These are phyloP conservation scores for Nitzschia palea DNA, from an alignment of 108 stramenopile genomes.

Conservation along the genomic window DNA sequence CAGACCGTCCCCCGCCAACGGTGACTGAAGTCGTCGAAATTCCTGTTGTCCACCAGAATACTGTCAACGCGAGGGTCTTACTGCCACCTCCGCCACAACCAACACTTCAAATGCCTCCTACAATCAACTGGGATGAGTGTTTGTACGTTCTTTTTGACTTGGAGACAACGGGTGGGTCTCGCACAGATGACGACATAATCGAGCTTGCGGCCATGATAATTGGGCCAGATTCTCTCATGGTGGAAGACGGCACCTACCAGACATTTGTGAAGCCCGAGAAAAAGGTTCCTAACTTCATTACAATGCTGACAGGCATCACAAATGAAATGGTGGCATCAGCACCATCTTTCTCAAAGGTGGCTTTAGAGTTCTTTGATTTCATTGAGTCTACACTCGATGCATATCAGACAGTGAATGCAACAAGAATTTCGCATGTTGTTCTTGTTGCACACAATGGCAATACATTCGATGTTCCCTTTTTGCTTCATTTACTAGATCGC, in stretches of 20 bases:
- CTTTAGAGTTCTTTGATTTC: background rate
- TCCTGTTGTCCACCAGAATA: too few relatives aligned
- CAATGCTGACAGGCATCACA: background rate
- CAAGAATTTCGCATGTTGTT: too few relatives aligned
- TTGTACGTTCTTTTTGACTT: slow-evolving; percentile 2
- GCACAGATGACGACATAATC: background rate
- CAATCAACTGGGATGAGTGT: too few relatives aligned
- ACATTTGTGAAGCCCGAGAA: background rate
- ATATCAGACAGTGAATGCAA: too few relatives aligned
- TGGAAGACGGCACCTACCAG: background rate
- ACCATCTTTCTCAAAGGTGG: background rate
- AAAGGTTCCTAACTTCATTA: background rate
- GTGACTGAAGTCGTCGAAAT: too few relatives aligned
- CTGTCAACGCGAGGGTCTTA: too few relatives aligned
- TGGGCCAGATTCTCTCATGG: too few relatives aligned
- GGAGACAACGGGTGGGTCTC: background rate
- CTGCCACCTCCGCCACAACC: too few relatives aligned
- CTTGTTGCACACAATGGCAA: slow-evolving; percentile 4
- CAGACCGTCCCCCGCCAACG: too few relatives aligned
- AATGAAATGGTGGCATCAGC: background rate
- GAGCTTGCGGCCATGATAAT: too few relatives aligned
- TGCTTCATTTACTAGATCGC: background rate
- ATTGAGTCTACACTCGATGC: background rate
- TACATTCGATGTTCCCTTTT: background rate
- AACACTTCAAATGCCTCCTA: too few relatives aligned